Base-by-base conservation (phyloP, 306 rosid genomes). In the Rosa chinensis region DNA sequence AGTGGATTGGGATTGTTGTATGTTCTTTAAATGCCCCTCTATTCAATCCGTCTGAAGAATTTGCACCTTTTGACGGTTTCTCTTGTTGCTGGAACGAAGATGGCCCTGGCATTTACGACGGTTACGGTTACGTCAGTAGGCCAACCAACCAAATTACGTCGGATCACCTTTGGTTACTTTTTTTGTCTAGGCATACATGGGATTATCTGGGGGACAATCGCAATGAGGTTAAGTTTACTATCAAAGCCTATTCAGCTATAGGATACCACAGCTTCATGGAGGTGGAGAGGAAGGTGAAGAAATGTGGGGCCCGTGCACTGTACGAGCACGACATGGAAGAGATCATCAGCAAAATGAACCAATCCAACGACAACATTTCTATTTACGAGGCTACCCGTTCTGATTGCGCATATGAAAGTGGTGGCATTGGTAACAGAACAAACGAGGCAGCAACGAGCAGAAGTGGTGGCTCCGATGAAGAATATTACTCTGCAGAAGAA, bases 1-100 rank as follows among this genome's bases (percentile, higher is more conserved):
- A 8, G 28, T 66, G 42, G 68, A n/a, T 44, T 37, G 61, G 76
- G 8, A n/a, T 63, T 67, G 84, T 64, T 1, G 4, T 80, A 1
- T 80, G 69, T 18, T 59, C 40, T 50, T 25, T 73, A 1, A 3
- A 52, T 53, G 20, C 6, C 6, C 45, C 40, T 66, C 12, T 2
- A 0, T 21, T 13, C 9, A 35, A 63, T 63, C 69, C 42, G 13
- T 32, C 69, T 5, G 43, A 32, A 32, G 37, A 32, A 0, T 0
- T 32, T 32, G 3, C 3, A 32, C 3, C 37, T 32, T 32, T 32
- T 32, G 37, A 32, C 37, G 0, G 0, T 32, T 32, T 32, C 3
- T 2, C 0, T 32, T 32, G 37, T 32, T 3, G 0, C 37, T 32
- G 37, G 37, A 32, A 32, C 37, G 3, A 2, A 2, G 3, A 32